Base-by-base conservation (phyloP, 345 rosid species). In the Eutrema japonicum region DNA sequence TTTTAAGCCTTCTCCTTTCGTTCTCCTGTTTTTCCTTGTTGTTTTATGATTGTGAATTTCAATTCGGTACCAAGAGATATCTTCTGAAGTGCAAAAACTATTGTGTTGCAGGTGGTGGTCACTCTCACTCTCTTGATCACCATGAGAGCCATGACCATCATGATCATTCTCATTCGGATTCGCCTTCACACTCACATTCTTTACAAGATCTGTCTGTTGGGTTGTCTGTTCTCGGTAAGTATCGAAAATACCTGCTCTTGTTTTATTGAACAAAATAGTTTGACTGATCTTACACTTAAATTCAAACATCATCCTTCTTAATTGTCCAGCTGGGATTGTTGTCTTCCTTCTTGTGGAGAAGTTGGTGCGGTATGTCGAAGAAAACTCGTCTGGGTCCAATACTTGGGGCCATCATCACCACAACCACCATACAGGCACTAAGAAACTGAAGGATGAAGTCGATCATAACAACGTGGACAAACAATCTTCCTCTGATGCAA, bases 331-430 rank as follows among this genome's bases (percentile, higher is more conserved):
- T 84, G 99, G 99, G 77, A 92, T 95, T 78, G 94, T 92, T 73
- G 82, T 95, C 67, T 95, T 95, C 77, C 94, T 92, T 77, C 74
- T 95, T 42, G 97, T 95, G 50, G 99, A 95, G 88, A 95, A 90
- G 85, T 64, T 92, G 75, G 98, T 95, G 67, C 87, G 98, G 75
- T 92, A 87, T 76, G 90, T 95, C 14, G 97, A 95, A 69, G 88
- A 82, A 58, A 83, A 88, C 72, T 87, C 96, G 38, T 65, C 81
- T 41, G 90, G 84, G 45, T 78, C 77, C 78, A 65, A 59, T 77
- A 78, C 85, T 16, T 84, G 84, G 89, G 83, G 85, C 51, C 96
- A 87, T 64, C 83, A 86, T 50, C 98, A 89, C 36, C 94, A 87
- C 71, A 93, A 86, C 80, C 72, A 71, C 22, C 86, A 78, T 70